phyloP scores from a whole-genome alignment of 306 rosid species.

The Quercus alba region DNA sequence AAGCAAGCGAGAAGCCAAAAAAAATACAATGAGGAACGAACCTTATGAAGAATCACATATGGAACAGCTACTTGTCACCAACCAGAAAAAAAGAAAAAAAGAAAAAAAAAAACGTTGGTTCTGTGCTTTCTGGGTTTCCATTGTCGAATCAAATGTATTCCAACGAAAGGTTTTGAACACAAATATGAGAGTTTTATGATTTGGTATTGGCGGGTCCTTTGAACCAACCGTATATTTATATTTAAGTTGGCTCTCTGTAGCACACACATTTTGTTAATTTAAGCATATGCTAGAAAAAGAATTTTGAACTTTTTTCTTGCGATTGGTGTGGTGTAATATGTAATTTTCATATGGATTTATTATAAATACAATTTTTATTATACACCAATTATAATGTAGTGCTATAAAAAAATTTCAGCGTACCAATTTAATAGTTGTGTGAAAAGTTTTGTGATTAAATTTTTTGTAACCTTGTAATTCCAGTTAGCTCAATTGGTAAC shows the following conservation, averaged over 20 bases:
- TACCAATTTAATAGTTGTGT: no score
- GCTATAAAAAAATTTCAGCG: no score
- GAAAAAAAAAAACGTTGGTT: background rate
- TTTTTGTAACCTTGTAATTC: fast-evolving
- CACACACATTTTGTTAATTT: no score
- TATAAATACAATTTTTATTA: no score
- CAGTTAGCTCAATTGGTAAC: no score
- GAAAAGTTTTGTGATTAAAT: no score
- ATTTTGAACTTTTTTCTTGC: no score
- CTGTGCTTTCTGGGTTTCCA: conserved; percentile 42
- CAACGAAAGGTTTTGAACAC: background rate
- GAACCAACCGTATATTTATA: background rate
- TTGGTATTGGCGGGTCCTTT: conserved; percentile 12
- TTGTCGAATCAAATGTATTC: conserved; percentile 18
- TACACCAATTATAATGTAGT: no score
- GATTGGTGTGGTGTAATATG: no score
- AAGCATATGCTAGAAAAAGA: no score
- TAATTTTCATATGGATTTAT: no score
- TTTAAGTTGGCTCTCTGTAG: no score
- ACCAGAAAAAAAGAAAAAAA: conserved; percentile 22
- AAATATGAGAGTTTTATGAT: background rate
- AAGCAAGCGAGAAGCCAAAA: conserved; percentile 38
- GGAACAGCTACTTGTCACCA: conserved; percentile 57
- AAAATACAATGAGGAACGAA: conserved; percentile 33
- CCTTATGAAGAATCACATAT: conserved; percentile 43